Evolutionary conservation across 306 rosid genomes (phyloP).

Genomic region (Pyrus communis): DNA sequence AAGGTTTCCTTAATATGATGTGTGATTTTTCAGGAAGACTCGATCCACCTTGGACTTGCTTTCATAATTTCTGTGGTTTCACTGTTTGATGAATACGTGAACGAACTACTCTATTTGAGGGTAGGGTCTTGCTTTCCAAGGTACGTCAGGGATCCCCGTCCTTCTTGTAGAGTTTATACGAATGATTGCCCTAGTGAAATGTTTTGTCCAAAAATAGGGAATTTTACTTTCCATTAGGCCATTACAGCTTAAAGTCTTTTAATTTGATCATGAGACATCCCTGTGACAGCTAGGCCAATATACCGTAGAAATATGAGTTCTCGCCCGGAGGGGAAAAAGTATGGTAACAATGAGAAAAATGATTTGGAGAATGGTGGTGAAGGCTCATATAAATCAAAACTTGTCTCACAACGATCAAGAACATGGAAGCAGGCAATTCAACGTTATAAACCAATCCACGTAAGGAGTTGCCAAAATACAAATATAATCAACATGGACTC

Average conservation of each 20-base stretch:
- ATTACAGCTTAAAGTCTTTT: background rate
- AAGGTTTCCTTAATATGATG: background rate
- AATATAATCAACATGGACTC: background rate
- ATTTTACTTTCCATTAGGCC: no score
- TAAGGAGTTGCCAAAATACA: background rate
- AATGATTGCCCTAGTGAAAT: background rate
- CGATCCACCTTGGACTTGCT: conserved; percentile 59
- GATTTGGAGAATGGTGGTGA: conserved; percentile 23
- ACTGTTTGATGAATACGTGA: conserved; percentile 72
- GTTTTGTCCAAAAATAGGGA: background rate
- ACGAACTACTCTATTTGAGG: conserved; percentile 70
- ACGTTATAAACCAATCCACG: conserved; percentile 53
- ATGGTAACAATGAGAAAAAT: conserved; percentile 5
- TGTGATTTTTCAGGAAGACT: conserved; percentile 44
- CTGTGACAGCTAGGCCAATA: conserved; percentile 75
- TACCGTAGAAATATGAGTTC: conserved; percentile 35
- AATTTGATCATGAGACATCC: conserved; percentile 16
- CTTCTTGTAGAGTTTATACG: background rate
- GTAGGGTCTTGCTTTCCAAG: conserved; percentile 87
- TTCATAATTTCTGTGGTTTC: conserved; percentile 63
- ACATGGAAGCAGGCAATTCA: conserved; percentile 52
- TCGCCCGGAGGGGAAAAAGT: conserved; percentile 9
- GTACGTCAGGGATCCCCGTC: conserved; percentile 18
- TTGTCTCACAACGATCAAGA: conserved; percentile 39
- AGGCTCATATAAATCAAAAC: conserved; percentile 21